Percentiles rank a stretch among this genome's conserved stretches.
phyloP scores from a whole-genome alignment of 1,139 yeast species.

The Blastobotrys petasosporus region DNA sequence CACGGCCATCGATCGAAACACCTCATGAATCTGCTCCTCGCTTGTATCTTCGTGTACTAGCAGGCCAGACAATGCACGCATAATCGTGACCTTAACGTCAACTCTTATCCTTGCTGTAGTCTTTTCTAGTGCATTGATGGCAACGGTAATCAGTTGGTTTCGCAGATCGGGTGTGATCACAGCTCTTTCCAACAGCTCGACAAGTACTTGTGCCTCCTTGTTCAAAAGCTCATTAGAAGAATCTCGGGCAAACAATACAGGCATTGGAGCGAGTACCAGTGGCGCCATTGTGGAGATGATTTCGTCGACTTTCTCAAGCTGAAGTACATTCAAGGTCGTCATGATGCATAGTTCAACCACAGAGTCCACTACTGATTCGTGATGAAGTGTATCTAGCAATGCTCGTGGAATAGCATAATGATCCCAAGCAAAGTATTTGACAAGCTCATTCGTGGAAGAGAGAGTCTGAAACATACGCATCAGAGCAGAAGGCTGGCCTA shows the following conservation, averaged over 20 bases:
- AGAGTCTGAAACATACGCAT: slow-evolving; percentile 62
- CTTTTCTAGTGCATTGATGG: slow-evolving; percentile 58
- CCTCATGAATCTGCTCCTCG: slow-evolving; percentile 47
- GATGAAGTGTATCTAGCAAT: slow-evolving; percentile 49
- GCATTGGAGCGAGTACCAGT: slow-evolving; percentile 25
- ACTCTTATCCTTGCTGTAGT: slow-evolving; percentile 51
- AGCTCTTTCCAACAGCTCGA: slow-evolving; percentile 51
- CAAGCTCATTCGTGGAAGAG: slow-evolving; percentile 47
- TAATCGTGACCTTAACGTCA: slow-evolving; percentile 51
- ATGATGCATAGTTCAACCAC: slow-evolving; percentile 56
- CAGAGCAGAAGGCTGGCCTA: slow-evolving; percentile 76
- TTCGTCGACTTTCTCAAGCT: slow-evolving; percentile 41
- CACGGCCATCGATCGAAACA: slow-evolving; percentile 53
- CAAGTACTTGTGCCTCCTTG: slow-evolving; percentile 52
- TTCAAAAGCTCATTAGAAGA: slow-evolving; percentile 35
- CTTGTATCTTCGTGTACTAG: slow-evolving; percentile 49
- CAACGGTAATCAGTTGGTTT: slow-evolving; percentile 49
- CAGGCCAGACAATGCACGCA: slow-evolving; percentile 52
- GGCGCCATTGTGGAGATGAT: slow-evolving; percentile 30
- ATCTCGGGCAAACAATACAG: slow-evolving; percentile 24
- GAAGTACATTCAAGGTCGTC: slow-evolving; percentile 46
- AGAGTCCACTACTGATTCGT: slow-evolving; percentile 56
- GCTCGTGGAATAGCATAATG: slow-evolving; percentile 52
- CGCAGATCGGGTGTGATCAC: slow-evolving; percentile 55
- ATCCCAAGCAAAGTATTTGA: slow-evolving; percentile 42